A percentile compares a stretch with the other conserved stretches of the same genome.
These are phyloP conservation scores for Fusarium bulbicola DNA, from an alignment of 2,329 filamentous ascomycete species.

Conservation along the genomic window DNA sequence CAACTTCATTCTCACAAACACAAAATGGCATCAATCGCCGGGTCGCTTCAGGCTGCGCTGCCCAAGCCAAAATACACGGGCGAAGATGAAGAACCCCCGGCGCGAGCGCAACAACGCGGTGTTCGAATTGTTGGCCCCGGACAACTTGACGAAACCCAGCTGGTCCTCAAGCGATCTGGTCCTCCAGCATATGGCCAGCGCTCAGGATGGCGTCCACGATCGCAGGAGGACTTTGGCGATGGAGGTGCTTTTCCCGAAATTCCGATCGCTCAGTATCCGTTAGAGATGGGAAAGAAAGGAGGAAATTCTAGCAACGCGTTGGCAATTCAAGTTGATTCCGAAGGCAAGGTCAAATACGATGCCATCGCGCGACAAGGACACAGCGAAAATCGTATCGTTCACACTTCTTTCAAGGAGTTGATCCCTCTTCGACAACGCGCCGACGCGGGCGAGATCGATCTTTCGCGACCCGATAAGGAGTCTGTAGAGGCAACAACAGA, in stretches of 20 bases:
- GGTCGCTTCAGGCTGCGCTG: conserved; percentile 79
- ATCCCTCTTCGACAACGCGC: conserved; percentile 94
- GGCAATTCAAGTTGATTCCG: conserved; percentile 87
- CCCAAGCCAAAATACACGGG: conserved; percentile 92
- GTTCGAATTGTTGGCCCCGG: conserved; percentile 83
- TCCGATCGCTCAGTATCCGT: conserved; percentile 91
- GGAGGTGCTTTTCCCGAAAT: conserved; percentile 96
- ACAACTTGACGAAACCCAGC: conserved; percentile 84
- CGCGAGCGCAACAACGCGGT: conserved; percentile 77
- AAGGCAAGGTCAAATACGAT: conserved; percentile 96
- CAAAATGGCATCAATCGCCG: conserved; percentile 71
- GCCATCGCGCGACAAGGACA: conserved; percentile 93
- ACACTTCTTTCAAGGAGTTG: conserved; percentile 95
- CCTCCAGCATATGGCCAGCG: conserved; percentile 90
- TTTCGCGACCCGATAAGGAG: conserved; percentile 85
- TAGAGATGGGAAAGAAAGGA: conserved; percentile 90
- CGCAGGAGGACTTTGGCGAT: conserved; percentile 92
- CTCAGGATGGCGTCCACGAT: conserved; percentile 88
- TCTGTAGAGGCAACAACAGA: conserved; percentile 86
- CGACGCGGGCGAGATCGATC: conserved; percentile 88
- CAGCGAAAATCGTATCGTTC: conserved; percentile 82
- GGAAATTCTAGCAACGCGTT: conserved; percentile 82
- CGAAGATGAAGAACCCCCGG: conserved; percentile 83
- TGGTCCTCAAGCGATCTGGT: conserved; percentile 83
- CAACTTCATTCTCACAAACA: conserved; percentile 34